Conservation (phyloP, 768 basidiomycete genomes). For the Dacryopinax spathularia region DNA sequence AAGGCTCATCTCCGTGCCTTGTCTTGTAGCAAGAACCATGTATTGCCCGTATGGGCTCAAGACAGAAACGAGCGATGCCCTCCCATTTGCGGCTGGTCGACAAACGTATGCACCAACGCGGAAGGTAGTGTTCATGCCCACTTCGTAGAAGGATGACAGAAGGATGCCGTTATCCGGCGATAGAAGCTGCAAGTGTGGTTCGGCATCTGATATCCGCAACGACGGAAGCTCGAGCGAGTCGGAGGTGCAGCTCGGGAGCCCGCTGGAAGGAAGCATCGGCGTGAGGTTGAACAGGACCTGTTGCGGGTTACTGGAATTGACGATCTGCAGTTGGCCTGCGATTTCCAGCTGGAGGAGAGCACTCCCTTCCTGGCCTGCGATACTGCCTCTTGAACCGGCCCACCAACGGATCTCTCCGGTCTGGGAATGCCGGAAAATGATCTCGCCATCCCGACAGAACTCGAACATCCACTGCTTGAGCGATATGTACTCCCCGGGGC, state of each 20-base stretch:
- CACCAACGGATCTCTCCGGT: background rate
- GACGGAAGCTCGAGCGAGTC: background rate
- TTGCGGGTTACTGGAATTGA: background rate
- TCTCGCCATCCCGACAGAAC: slow-evolving; percentile 3
- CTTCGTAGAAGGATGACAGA: slow-evolving; percentile 12
- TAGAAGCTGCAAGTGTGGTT: slow-evolving; percentile 12
- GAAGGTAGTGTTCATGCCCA: background rate
- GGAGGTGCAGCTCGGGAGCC: slow-evolving; percentile 3
- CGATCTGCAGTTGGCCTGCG: slow-evolving; percentile 7
- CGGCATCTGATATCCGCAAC: slow-evolving; percentile 10
- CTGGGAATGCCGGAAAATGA: background rate
- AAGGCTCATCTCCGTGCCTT: background rate
- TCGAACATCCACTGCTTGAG: slow-evolving; percentile 9
- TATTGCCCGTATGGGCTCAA: slow-evolving; percentile 15
- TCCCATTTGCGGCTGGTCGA: slow-evolving; percentile 7
- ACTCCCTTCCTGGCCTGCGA: background rate
- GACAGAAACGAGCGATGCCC: slow-evolving; percentile 9
- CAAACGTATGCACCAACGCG: slow-evolving; percentile 7
- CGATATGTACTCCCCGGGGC: slow-evolving; percentile 6
- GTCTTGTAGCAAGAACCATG: slow-evolving; percentile 9
- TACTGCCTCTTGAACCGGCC: background rate
- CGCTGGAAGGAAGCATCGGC: slow-evolving; percentile 9
- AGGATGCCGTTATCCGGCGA: slow-evolving; percentile 8
- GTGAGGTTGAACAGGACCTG: slow-evolving; percentile 11
- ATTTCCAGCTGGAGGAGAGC: background rate